Base-by-base conservation (phyloP, 805 yeast species). In the Pichia nakasei region DNA sequence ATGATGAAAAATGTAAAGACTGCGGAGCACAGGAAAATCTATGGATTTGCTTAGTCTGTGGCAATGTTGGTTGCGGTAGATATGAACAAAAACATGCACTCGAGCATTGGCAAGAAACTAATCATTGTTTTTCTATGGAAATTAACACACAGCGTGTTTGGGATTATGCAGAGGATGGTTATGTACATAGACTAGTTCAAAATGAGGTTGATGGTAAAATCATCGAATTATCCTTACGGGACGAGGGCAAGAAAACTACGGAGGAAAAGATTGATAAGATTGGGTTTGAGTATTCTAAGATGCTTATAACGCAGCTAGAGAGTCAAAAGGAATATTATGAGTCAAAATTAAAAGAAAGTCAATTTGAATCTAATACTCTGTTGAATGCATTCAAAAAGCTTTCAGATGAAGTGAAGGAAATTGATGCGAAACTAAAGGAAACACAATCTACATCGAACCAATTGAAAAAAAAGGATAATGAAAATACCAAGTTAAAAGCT, bases 121-220 rank as follows among this genome's bases (percentile, higher is more conserved):
- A 82, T 6, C 97, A 88, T 60, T 85, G 95, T 54, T 88, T 85
- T 65, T 84, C 96, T 0, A 87, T 88, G 95, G 96, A 88, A 56
- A 67, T 85, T 38, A 63, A 70, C 11, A 76, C 94, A 0, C 93
- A 88, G 48, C 68, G 97, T 35, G 95, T 88, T 1, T 88, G 97
- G 97, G 96, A 88, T 59, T 88, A 88, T 59, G 88, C 89, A 0
- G 89, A 89, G 2, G 97, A 88, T 58, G 80, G 78, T 50, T 88
- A 88, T 59, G 96, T 88, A 9, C 97, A 88, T 60, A 63, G 97
- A 40, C 64, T 88, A 36, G 73, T 88, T 4, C 86, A 88, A 48
- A 87, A 85, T 60, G 89, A 85, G 58, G 71, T 82, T 0, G 96
- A 88, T 58, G 97, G 97, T 0, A 89, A 89, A 53, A 63, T 89